Base-by-base conservation (phyloP, 2,329 filamentous ascomycete genomes). In the Beauveria sp. region DNA sequence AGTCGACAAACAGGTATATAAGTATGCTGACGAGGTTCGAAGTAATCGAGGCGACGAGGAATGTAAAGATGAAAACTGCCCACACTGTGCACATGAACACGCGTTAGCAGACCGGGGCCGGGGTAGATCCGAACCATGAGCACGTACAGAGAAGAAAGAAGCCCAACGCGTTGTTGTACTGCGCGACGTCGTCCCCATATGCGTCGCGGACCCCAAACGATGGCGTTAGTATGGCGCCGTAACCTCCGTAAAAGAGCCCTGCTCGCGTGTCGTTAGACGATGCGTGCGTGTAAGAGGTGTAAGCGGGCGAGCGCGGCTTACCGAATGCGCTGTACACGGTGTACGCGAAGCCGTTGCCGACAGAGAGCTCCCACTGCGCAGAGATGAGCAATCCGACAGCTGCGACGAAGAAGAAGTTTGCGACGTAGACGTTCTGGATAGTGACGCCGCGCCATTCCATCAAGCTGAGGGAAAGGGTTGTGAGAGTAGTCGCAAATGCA, bases 361-460 rank as follows among this genome's bases (percentile, higher is more conserved):
- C 70, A 0, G 79, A 76, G 0, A 84, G 68, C 66, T 83, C 80
- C 81, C 81, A 84, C 65, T 84, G 80, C 5, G 82, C 82, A 0
- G 80, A 79, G 1, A 85, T 71, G 0, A 84, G 72, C 64, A 85
- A 74, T 0, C 80, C 81, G 56, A 84, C 75, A 0, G 77, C 80
- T 9, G 73, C 71, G 20, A 72, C 66, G 63, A 82, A 82, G 71
- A 82, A 83, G 71, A 83, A 81, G 64, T 83, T 81, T 4, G 75
- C 81, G 42, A 84, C 75, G 65, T 78, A 83, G 2, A 80, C 79
- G 59, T 82, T 83, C 1, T 74, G 76, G 2, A 74, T 78, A 0
- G 75, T 77, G 0, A 84, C 75, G 9, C 79, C 79, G 43, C 82
- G 74, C 72, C 76, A 83, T 67, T 81, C 81, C 80, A 84, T 83